Evolutionary conservation across 1,139 yeast genomes (phyloP), one percentile per base, ranked within the genome.

Genomic region (Diutina rugosa): DNA sequence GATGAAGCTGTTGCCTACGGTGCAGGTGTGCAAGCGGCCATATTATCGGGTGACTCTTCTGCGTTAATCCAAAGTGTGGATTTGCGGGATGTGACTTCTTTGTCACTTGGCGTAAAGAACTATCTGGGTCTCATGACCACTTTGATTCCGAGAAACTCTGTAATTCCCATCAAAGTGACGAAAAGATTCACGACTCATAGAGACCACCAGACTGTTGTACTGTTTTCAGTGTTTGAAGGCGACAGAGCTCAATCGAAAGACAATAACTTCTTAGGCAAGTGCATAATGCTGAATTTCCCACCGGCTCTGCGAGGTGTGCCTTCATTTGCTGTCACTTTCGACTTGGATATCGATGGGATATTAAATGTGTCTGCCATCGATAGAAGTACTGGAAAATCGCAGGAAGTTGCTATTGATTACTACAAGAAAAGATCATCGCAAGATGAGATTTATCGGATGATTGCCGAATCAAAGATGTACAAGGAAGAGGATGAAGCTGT

Each of bases 371-470:
- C 54, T n/a, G 54, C 54, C 8, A 5, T 51, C 4, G 26, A 21
- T 21, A 21, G 26, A 21, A 21, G 26, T 21, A 21, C 26, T 3
- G 41, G 54, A 38, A 44, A 62, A 55, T 83, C 93, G 59, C 90
- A 93, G 74, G 85, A 95, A 61, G 89, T 93, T 69, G 89, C 96
- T 61, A 93, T 93, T 73, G 89, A 93, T 67, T 93, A 93, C 72
- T 98, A 93, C 74, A 90, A 91, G 81, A 97, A 97, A 68, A 88
- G 98, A 80, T 82, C 93, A 69, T 80, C 96, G 60, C 87, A 87
- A 76, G 96, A 89, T 61, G 96, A 89, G 60, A 89, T 89, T 66
- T 96, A 89, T 68, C 86, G 90, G 76, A 90, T 89, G 96, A 95
- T 89, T 21, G 26, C 4, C 26, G 26, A 21, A 21, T 21, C 26